Conservation (phyloP, 805 yeast genomes). For the Suhomyces tanzawaensis region DNA sequence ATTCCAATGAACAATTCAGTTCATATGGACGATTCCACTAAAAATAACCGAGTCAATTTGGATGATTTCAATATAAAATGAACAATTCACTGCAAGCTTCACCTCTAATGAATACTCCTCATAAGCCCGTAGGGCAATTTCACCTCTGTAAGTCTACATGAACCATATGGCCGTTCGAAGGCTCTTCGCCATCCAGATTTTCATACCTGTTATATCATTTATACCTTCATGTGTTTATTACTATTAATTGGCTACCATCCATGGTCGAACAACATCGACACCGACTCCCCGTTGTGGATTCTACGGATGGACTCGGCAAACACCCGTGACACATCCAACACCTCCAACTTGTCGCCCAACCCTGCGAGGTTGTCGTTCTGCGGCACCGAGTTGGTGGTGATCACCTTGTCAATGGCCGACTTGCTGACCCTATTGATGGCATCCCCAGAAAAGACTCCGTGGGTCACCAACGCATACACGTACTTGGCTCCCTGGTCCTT, state of each 20-base stretch:
- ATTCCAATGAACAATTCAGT: too few species aligned
- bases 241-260: conserved; percentile 47
- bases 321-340: conserved; percentile 81
- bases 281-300: conserved; percentile 96
- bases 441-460: conserved; percentile 90
- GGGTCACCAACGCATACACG: conserved; percentile 87
- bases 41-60: too few species aligned
- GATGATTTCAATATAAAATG: too few species aligned
- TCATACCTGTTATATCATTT: too few species aligned
- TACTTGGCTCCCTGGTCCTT: conserved; percentile 90
- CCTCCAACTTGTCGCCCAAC: conserved; percentile 64
- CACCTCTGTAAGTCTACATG: too few species aligned
- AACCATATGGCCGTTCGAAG: too few species aligned
- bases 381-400: conserved; percentile 90
- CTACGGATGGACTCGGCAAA: conserved; percentile 95
- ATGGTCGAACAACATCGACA: conserved; percentile 88
- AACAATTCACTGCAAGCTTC: too few species aligned
- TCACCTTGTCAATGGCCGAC: conserved; percentile 75
- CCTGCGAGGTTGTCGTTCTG: conserved; percentile 57
- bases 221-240: too few species aligned
- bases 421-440: conserved; percentile 69
- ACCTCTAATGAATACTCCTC: too few species aligned
- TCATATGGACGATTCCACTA: too few species aligned
- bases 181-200: too few species aligned
- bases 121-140: too few species aligned